These are phyloP conservation scores for Saksenaea vasiformis DNA, from an alignment of 371 early-diverging fungal genomes.

Conservation along the genomic window DNA sequence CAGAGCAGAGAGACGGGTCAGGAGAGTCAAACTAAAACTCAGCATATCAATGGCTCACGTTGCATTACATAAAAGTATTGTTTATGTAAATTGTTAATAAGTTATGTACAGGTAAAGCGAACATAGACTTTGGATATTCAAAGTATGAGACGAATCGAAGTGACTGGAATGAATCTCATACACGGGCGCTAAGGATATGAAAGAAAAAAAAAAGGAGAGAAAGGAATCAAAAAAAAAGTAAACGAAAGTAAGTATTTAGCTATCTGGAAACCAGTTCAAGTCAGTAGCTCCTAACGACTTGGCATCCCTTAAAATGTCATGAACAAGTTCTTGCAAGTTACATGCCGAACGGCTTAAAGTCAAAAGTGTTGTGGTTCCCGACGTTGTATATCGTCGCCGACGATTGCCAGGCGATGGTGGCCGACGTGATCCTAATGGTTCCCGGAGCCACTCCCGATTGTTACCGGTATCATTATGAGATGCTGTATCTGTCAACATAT, in stretches of 20 bases:
- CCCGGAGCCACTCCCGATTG: not conserved
- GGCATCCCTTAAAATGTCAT: conserved; percentile 32
- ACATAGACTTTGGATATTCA: not conserved
- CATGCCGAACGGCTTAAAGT: conserved; percentile 1
- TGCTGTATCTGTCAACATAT: not conserved
- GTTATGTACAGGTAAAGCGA: not conserved
- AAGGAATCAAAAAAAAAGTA: not conserved
- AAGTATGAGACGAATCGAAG: not conserved
- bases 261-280: conserved; percentile 33
- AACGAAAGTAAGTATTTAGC: conserved; percentile 3
- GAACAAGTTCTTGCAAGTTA: conserved; percentile 26
- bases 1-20: no score
- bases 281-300: conserved; percentile 35
- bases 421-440: not conserved
- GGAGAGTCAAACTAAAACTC: no score
- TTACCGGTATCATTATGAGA: not conserved
- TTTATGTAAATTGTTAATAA: no score
- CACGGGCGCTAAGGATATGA: no score
- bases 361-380: not conserved
- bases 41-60: no score
- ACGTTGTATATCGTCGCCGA: not conserved
- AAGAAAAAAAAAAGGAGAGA: not conserved
- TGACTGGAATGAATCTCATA: no score
- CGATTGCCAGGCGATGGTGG: conserved; percentile 19
- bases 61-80: no score